A percentile compares a stretch with the other conserved stretches of the same genome.
Evolutionary conservation across 2,329 filamentous ascomycete species (phyloP).

Genomic region (Cordyceps fumosorosea): DNA sequence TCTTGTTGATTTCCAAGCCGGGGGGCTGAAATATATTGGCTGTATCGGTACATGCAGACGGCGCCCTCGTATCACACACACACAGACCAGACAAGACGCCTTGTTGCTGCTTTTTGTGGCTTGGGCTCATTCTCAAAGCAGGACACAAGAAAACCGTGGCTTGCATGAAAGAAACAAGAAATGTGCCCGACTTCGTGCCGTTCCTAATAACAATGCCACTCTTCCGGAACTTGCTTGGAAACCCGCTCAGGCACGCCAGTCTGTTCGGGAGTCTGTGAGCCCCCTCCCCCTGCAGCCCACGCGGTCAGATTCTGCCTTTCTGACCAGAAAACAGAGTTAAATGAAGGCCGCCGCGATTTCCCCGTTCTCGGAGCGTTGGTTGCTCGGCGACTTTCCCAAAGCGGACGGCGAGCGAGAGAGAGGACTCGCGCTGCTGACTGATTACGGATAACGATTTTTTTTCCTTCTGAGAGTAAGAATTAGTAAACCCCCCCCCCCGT

Average conservation of each 20-base stretch:
- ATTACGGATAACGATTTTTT: not conserved
- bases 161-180: not conserved
- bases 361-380: not conserved
- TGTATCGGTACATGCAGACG: not conserved
- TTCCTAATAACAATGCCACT: no score
- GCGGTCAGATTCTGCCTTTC: not conserved
- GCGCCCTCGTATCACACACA: not conserved
- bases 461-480: no score
- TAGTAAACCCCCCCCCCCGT: no score
- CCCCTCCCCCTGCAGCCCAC: no score
- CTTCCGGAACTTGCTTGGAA: no score
- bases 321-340: not conserved
- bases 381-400: not conserved
- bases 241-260: no score
- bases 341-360: not conserved
- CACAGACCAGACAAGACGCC: no score
- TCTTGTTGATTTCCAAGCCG: no score
- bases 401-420: not conserved
- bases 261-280: no score
- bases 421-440: not conserved
- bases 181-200: not conserved
- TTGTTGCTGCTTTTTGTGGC: no score
- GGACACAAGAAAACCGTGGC: not conserved
- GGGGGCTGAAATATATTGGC: not conserved
- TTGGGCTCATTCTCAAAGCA: not conserved